Evolutionary conservation across 139 green algal species (phyloP).

Genomic region (Nannochloris sp.): DNA sequence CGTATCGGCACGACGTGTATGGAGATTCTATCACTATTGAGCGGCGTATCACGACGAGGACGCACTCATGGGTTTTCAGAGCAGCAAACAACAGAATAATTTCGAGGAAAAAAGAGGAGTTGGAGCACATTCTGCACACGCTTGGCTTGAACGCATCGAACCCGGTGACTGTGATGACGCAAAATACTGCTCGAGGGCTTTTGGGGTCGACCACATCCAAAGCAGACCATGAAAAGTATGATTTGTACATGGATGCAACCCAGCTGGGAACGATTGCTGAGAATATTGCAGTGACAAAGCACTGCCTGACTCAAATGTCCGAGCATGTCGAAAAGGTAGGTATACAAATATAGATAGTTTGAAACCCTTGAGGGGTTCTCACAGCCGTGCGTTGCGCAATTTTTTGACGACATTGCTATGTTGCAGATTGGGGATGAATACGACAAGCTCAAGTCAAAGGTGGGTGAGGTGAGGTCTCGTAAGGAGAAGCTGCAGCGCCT

Average conservation of each 20-base stretch:
- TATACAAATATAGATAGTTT: neutral
- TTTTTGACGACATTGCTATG: neutral
- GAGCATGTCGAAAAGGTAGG: slow-evolving; percentile 9
- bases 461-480: neutral
- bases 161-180: slow-evolving; percentile 30
- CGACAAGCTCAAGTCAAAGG: neutral
- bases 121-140: slow-evolving; percentile 21
- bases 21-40: slow-evolving; percentile 57
- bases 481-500: neutral
- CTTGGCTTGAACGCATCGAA: slow-evolving; percentile 35
- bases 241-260: slow-evolving; percentile 67
- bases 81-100: slow-evolving; percentile 6
- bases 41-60: slow-evolving; percentile 25
- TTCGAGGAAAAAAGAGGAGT: slow-evolving; percentile 21
- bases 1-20: slow-evolving; percentile 38
- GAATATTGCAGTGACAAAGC: slow-evolving; percentile 6
- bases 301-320: slow-evolving; percentile 13
- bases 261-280: slow-evolving; percentile 28
- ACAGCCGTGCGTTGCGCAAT: too few relatives aligned
- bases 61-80: slow-evolving; percentile 11
- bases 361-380: neutral
- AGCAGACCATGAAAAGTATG: slow-evolving; percentile 43
- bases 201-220: slow-evolving; percentile 28
- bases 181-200: slow-evolving; percentile 52
- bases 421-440: slow-evolving; percentile 2